phyloP scores from a whole-genome alignment of 1,139 yeast genomes.

The Zygosaccharomyces pseudobailii region DNA sequence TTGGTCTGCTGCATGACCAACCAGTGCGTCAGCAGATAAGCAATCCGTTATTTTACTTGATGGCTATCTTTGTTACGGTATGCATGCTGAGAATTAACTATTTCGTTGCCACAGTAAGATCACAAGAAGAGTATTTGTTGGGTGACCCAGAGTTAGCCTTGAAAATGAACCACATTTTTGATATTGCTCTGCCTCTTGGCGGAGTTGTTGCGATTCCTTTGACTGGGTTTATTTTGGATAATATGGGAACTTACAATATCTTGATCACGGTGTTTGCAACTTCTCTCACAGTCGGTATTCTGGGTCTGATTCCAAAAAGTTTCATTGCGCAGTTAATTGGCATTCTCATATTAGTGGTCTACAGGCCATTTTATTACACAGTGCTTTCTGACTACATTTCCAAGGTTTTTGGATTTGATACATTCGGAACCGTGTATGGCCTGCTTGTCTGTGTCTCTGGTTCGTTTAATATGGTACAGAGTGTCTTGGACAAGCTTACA shows the following conservation, averaged over 20 bases:
- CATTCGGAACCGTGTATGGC: conserved; percentile 92
- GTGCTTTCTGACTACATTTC: conserved; percentile 89
- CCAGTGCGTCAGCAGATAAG: conserved; percentile 58
- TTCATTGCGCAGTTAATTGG: conserved; percentile 57
- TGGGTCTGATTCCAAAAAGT: conserved; percentile 55
- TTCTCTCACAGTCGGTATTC: conserved; percentile 59
- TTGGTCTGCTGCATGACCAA: conserved; percentile 76
- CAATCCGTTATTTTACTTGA: conserved; percentile 73
- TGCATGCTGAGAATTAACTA: conserved; percentile 90
- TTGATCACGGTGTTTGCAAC: conserved; percentile 48
- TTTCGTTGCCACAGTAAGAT: conserved; percentile 79
- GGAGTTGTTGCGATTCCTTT: conserved; percentile 82
- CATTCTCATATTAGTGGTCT: conserved; percentile 66
- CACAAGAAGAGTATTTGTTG: conserved; percentile 71
- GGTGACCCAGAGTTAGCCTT: conserved; percentile 51
- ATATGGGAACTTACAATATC: conserved; percentile 57
- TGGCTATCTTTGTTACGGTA: conserved; percentile 73
- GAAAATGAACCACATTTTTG: conserved; percentile 67
- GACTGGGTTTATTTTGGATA: conserved; percentile 77
- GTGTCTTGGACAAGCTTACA: conserved; percentile 62
- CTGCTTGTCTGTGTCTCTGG: conserved; percentile 79
- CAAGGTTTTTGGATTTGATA: conserved; percentile 86
- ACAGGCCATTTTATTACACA: conserved; percentile 88
- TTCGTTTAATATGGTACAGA: conserved; percentile 65
- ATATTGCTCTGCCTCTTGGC: conserved; percentile 80